Evolutionary conservation across 1,284 basidiomycete species (phyloP).

Genomic region (Pisolithus thermaeus): DNA sequence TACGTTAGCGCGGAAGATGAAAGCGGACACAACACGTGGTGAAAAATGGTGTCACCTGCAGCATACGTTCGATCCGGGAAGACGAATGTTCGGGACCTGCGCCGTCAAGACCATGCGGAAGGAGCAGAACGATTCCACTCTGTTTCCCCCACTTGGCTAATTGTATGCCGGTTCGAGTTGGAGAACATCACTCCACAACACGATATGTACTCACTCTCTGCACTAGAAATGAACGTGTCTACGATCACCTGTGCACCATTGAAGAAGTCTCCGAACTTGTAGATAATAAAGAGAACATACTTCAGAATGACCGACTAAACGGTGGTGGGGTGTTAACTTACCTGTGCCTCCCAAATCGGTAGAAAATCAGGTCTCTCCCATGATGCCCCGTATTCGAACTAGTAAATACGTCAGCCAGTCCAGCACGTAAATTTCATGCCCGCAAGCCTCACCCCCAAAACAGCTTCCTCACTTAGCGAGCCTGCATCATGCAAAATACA

Average conservation of each 20-base stretch:
- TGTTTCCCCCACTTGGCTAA: conserved; percentile 93
- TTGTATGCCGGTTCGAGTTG: neutral
- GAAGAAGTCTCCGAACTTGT: conserved; percentile 83
- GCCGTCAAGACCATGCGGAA: conserved; percentile 85
- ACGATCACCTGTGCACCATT: conserved; percentile 87
- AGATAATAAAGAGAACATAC: neutral
- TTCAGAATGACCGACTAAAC: neutral
- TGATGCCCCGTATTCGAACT: conserved; percentile 86
- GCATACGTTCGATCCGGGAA: conserved; percentile 78
- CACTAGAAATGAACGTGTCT: conserved; percentile 80
- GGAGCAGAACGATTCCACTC: conserved; percentile 80
- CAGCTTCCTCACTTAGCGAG: conserved; percentile 81
- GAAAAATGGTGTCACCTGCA: conserved; percentile 50
- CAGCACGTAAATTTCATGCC: neutral
- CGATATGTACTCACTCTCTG: conserved; percentile 56
- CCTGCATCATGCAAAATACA: conserved; percentile 36
- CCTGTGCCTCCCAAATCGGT: conserved; percentile 89
- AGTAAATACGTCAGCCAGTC: conserved; percentile 10
- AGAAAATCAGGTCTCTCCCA: conserved; percentile 79
- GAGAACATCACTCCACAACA: neutral
- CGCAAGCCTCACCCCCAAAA: conserved; percentile 60
- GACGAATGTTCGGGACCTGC: conserved; percentile 91
- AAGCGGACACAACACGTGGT: neutral
- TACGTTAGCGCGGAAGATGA: neutral
- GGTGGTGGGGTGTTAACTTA: conserved; percentile 15